Base-by-base conservation (phyloP, 2,329 filamentous ascomycete genomes). In the Aspergillus cejpii region DNA sequence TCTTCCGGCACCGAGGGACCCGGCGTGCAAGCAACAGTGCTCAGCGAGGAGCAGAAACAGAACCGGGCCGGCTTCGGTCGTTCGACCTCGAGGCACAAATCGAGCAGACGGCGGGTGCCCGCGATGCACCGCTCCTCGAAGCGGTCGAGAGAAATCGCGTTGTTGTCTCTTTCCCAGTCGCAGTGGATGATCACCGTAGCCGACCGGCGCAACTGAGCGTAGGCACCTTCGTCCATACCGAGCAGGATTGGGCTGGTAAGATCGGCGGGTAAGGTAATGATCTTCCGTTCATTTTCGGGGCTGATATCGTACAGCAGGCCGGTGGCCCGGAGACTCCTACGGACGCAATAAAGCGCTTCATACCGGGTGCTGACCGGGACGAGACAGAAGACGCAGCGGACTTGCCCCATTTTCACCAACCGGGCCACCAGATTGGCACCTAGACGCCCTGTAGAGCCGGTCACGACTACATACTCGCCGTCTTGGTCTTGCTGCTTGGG, bases 131-230 rank as follows among this genome's bases (percentile, higher is more conserved):
- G 72, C 34, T 69, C 67, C 34, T 69, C 67, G 54, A 83, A 84
- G 49, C 73, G 77, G 20, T 63, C 64, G 1, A 84, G 64, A 2
- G 73, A 70, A 47, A n/a, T n/a, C n/a, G 79, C 68, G 26, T 73
- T 74, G 64, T 84, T 83, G 59, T 84, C 83, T 15, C 83, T 80
- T 1, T 75, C 70, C 81, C 80, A 84, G n/a, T 80, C 80, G 6
- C 79, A 70, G 57, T 84, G 80, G 41, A 85, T 73, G n/a, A 87
- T 69, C 1, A 72, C 59, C 1, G 74, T 76, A 0, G 70, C 63
- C 37, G 73, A 64, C 3, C 51, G 47, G 2, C 63, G 61, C 0
- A 81, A 54, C 3, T 60, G 43, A 0, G 60, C 40, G 54, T 77
- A 76, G 3, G 63, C 54, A 0, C 64, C 54, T 2, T 60, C 49